Percentiles rank a stretch among this genome's conserved stretches.
Evolutionary conservation across 1,284 basidiomycete genomes (phyloP).

Genomic region (Trichosporon faecale): DNA sequence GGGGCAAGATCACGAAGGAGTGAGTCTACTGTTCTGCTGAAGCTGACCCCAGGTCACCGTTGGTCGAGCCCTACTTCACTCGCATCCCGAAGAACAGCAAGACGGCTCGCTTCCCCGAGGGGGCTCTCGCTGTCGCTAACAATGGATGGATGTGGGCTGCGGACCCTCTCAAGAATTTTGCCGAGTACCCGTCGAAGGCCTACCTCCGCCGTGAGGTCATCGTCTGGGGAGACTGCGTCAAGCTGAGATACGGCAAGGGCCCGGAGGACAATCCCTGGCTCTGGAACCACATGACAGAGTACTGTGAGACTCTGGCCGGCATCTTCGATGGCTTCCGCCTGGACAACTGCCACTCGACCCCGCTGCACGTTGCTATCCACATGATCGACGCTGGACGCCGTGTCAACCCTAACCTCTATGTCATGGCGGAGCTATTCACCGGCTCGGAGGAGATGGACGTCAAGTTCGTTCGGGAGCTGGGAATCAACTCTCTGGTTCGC

Average conservation of each 20-base stretch:
- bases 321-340: constrained; percentile 93
- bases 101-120: constrained; percentile 62
- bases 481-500: constrained; percentile 85
- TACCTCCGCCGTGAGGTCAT: constrained; percentile 95
- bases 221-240: constrained; percentile 97
- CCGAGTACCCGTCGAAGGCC: constrained; percentile 88
- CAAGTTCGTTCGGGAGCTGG: constrained; percentile 81
- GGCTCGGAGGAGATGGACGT: constrained; percentile 91
- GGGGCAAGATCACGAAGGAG: constrained; percentile 75
- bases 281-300: constrained; percentile 88
- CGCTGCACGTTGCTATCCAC: constrained; percentile 83
- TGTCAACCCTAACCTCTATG: constrained; percentile 85
- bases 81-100: constrained; percentile 61
- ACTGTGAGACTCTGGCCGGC: constrained; percentile 72
- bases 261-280: constrained; percentile 86
- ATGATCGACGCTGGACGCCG: constrained; percentile 89
- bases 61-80: constrained; percentile 88
- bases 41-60: constrained; percentile 60
- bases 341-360: constrained; percentile 98
- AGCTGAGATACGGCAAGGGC: constrained; percentile 81
- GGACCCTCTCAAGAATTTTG: constrained; percentile 91
- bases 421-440: constrained; percentile 95
- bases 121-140: constrained; percentile 80
- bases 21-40: constrained; percentile 51
- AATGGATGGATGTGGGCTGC: constrained; percentile 99